Percentiles rank a stretch among this genome's conserved stretches.
Conservation (phyloP, 2,329 filamentous ascomycete species). For the Fusarium lateritium region DNA sequence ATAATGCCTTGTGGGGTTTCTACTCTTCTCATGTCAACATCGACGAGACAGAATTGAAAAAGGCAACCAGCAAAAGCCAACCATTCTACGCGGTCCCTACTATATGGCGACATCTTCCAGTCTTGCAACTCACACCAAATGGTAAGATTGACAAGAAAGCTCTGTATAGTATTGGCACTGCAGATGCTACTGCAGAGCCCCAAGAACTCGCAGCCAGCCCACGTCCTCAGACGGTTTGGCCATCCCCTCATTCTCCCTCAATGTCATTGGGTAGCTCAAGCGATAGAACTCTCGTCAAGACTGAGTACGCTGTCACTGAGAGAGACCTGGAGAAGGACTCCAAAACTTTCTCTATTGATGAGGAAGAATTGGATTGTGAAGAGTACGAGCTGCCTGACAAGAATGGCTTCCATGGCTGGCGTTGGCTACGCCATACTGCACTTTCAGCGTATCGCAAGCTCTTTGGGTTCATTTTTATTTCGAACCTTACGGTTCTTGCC, state of each 20-base stretch:
- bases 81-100: constrained; percentile 36
- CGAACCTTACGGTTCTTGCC: constrained; percentile 26
- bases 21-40: constrained; percentile 25
- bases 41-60: constrained; percentile 24
- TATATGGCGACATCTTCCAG: constrained; percentile 24
- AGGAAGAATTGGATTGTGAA: constrained; percentile 13
- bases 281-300: constrained; percentile 3
- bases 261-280: constrained; percentile 10
- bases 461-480: constrained; percentile 33
- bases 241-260: background rate
- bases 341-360: background rate
- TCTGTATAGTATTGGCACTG: constrained; percentile 15
- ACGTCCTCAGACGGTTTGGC: constrained; percentile 12
- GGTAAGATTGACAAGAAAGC: constrained; percentile 34
- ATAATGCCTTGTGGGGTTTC: constrained; percentile 20
- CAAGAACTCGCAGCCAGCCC: background rate
- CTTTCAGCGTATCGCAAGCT: constrained; percentile 39
- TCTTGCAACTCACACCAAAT: constrained; percentile 34
- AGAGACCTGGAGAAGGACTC: constrained; percentile 26
- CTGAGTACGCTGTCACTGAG: background rate
- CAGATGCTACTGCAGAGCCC: background rate
- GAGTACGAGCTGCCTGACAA: constrained; percentile 30
- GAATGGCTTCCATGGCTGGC: constrained; percentile 37
- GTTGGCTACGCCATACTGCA: constrained; percentile 32
- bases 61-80: constrained; percentile 10